These are phyloP conservation scores for Tylopilus intermedius DNA, from an alignment of 768 basidiomycete genomes.

Conservation along the genomic window DNA sequence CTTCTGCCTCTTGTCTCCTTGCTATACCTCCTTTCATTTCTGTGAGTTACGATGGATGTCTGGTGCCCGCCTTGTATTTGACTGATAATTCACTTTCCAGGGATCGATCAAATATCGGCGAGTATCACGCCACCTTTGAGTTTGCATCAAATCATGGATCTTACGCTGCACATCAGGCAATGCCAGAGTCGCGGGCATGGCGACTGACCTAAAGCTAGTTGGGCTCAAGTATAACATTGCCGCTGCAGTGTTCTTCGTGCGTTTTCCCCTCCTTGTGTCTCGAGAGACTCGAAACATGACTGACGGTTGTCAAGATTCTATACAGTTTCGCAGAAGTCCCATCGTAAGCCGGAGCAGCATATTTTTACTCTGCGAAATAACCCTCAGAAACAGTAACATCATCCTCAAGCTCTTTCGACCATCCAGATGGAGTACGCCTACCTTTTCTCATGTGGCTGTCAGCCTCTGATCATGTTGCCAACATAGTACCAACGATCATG, in stretches of 20 bases:
- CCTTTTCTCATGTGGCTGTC: background rate
- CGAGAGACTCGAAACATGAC: background rate
- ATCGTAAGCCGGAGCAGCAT: constrained; percentile 26
- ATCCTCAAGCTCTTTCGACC: constrained; percentile 33
- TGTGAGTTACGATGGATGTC: constrained; percentile 30
- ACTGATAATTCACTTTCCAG: constrained; percentile 14
- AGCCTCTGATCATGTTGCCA: constrained; percentile 8
- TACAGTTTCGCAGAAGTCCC: constrained; percentile 37
- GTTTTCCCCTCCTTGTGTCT: constrained; percentile 1
- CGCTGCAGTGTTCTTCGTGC: constrained; percentile 36
- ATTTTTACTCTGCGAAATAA: constrained; percentile 1
- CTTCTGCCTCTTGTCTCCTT: constrained; percentile 42
- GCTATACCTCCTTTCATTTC: constrained; percentile 43
- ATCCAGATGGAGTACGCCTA: constrained; percentile 34
- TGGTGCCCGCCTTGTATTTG: background rate
- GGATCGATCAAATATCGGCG: constrained; percentile 44
- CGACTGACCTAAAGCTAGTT: constrained; percentile 31
- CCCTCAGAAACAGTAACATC: constrained; percentile 30
- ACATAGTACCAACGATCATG: constrained; percentile 38
- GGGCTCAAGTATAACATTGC: constrained; percentile 35
- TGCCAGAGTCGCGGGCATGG: constrained; percentile 43
- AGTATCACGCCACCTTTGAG: constrained; percentile 10
- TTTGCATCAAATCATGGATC: background rate
- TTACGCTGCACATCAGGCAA: constrained; percentile 29
- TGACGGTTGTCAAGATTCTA: constrained; percentile 22